Conservation (phyloP, 768 basidiomycete genomes). For the Lyophyllum atratum region DNA sequence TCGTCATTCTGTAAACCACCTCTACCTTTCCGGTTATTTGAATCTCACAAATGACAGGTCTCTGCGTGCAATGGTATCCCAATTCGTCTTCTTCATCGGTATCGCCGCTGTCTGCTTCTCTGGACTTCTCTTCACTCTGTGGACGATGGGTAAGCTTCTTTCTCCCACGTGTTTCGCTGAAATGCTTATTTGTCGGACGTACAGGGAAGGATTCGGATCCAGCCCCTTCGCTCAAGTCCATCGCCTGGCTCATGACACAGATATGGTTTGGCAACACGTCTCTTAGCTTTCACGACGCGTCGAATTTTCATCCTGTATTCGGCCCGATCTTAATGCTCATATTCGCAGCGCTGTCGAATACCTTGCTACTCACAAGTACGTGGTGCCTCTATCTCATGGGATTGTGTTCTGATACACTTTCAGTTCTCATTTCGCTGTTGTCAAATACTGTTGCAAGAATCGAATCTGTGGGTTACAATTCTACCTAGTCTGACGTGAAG, state of each 20-base stretch:
- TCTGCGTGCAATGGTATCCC: conserved; percentile 78
- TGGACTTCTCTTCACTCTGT: conserved; percentile 59
- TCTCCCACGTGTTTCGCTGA: background rate
- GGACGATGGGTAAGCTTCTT: conserved; percentile 39
- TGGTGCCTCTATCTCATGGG: conserved; percentile 3
- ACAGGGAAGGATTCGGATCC: conserved; percentile 27
- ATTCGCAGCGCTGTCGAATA: conserved; percentile 80
- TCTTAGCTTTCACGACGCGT: conserved; percentile 56
- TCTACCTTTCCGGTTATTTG: background rate
- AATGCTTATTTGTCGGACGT: background rate
- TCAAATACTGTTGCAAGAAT: conserved; percentile 90
- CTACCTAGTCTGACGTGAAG: background rate
- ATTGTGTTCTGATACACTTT: no score
- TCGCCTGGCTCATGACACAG: conserved; percentile 84
- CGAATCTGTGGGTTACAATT: conserved; percentile 47
- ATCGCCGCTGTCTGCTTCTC: conserved; percentile 83
- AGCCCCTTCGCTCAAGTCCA: conserved; percentile 45
- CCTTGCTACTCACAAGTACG: conserved; percentile 79
- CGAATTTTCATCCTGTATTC: conserved; percentile 67
- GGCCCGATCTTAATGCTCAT: conserved; percentile 79
- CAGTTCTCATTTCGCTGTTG: conserved; percentile 84
- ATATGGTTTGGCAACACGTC: conserved; percentile 86
- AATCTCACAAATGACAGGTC: conserved; percentile 45
- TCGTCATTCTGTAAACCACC: conserved; percentile 67
- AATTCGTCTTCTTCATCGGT: conserved; percentile 78